Base-by-base conservation (phyloP, 495 filamentous ascomycete genomes). In the Tuber umbilicatum region DNA sequence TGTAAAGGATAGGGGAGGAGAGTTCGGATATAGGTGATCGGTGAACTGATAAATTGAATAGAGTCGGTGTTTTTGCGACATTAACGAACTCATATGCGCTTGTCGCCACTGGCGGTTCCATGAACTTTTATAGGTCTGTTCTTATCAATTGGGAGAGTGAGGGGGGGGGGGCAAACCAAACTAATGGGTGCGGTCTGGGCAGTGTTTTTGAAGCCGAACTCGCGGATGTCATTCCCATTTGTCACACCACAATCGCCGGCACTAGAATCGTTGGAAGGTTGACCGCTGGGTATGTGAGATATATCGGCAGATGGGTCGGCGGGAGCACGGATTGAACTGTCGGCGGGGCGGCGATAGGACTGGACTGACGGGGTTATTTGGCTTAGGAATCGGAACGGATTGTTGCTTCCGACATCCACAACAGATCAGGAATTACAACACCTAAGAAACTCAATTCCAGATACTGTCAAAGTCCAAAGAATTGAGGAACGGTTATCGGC, bases 361-460 rank as follows among this genome's bases (percentile, higher is more conserved):
- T 17, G 16, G 42, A n/a, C 50, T 70, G 55, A 77, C 37, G 19
- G n/a, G 45, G 31, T 21, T 10, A 74, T 60, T 40, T 40, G n/a
- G 43, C 50, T 72, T 71, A 93, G 94, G 76, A 99, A 99, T 88
- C 91, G 92, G 77, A 94, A 97, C 84, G 95, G 95, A 79, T 91
- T 99, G 67, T 90, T 99, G 77, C 94, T 99, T 71, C 95, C 95
- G 38, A 98, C 95, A 19, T 91, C 90, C 45, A 97, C 95, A 73
- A 97, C 94, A 79, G 95, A 99, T 85, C 96, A 99, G 87, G 95
- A 99, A 86, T 87, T 99, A 71, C 93, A 97, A 84, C 96, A 98
- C 84, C 87, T 99, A 74, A 92, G 95, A 78, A 99, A 99, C 85
- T 91, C 90, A 38, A 87, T 99, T 73, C 95, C 95, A 2, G 96